Base-by-base conservation (phyloP, 2,329 filamentous ascomycete genomes). In the Rachicladosporium sp. region DNA sequence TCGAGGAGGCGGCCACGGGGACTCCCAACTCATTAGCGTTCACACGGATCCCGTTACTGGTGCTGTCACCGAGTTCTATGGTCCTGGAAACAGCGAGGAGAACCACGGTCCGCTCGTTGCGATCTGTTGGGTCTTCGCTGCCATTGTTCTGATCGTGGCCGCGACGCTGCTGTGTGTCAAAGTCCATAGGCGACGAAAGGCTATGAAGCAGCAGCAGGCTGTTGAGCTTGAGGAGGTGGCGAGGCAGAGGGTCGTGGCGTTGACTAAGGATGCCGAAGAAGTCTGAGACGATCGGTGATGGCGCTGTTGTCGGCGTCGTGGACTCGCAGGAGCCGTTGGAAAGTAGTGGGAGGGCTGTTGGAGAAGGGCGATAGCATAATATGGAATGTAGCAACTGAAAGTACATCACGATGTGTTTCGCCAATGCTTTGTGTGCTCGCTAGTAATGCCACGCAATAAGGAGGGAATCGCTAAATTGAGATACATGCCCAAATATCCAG, bases 261-360 rank as follows among this genome's bases (percentile, higher is more conserved):
- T 27, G 34, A 6, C 10, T 9, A 12, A 6, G n/a, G 19, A 23
- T 21, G 4, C 15, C 12, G 36, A 30, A 31, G 36, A 13, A 31
- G 29, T 29, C 15, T 31, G 36, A 30, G 27, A 10, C 10, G 12
- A 9, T 31, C 36, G 1, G 21, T n/a, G 27, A 31, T 37, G 36
- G 36, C 29, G 36, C 36, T 19, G 29, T 37, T 37, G 29, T 19
- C 27, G 36, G 23, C 10, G 11, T 37, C 29, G 15, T 21, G 36
- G 23, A 30, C 36, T 19, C n/a, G 12, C n/a, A 10, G 33, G 21
- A 10, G 12, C 4, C 6, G 33, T 13, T 21, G 12, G 8, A 34
- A 9, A 3, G 6, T n/a, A 12, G 10, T 10, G 23, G 7, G 10
- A 7, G 10, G n/a, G 13, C n/a, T 35, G 19, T 35, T 9, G 5